phyloP scores from a whole-genome alignment of 805 yeast genomes.

The Candida coquimbonensis region DNA sequence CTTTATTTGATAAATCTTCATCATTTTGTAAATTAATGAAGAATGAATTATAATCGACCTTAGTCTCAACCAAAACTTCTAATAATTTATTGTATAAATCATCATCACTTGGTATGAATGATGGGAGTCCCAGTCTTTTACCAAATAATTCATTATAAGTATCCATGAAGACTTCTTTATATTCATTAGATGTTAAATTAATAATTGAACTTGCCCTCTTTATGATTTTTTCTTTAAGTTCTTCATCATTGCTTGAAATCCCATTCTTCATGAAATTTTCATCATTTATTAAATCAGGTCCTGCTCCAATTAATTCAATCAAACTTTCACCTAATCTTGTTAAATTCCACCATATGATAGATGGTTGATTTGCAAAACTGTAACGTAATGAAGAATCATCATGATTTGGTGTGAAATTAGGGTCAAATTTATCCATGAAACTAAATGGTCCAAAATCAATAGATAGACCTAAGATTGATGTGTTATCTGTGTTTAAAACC shows the following conservation, averaged over 20 bases:
- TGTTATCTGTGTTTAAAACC: slow-evolving; percentile 89
- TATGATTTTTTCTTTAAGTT: slow-evolving; percentile 40
- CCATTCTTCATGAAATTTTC: slow-evolving; percentile 34
- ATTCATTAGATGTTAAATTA: slow-evolving; percentile 56
- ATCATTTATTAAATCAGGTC: slow-evolving; percentile 42
- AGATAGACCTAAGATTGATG: slow-evolving; percentile 80
- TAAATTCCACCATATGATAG: slow-evolving; percentile 89
- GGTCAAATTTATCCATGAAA: slow-evolving; percentile 79
- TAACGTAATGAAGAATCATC: slow-evolving; percentile 73
- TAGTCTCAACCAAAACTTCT: slow-evolving; percentile 50
- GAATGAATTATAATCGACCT: slow-evolving; percentile 74
- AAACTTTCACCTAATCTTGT: slow-evolving; percentile 77
- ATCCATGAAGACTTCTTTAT: slow-evolving; percentile 52
- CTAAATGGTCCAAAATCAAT: slow-evolving; percentile 96
- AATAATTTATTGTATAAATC: slow-evolving; percentile 35
- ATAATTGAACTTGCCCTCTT: slow-evolving; percentile 61
- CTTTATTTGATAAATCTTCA: slow-evolving; percentile 29
- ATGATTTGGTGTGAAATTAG: slow-evolving; percentile 80
- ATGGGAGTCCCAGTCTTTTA: slow-evolving; percentile 59
- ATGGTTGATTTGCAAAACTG: slow-evolving; percentile 77
- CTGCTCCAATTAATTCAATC: slow-evolving; percentile 76
- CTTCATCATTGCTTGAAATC: slow-evolving; percentile 33
- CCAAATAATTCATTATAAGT: slow-evolving; percentile 53
- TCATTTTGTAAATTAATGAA: slow-evolving; percentile 56
- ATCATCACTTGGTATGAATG: slow-evolving; percentile 32